Percentiles rank a stretch among this genome's conserved stretches.
Conservation (phyloP, 73 alveolate genomes). For the Durusdinium trenchii region DNA sequence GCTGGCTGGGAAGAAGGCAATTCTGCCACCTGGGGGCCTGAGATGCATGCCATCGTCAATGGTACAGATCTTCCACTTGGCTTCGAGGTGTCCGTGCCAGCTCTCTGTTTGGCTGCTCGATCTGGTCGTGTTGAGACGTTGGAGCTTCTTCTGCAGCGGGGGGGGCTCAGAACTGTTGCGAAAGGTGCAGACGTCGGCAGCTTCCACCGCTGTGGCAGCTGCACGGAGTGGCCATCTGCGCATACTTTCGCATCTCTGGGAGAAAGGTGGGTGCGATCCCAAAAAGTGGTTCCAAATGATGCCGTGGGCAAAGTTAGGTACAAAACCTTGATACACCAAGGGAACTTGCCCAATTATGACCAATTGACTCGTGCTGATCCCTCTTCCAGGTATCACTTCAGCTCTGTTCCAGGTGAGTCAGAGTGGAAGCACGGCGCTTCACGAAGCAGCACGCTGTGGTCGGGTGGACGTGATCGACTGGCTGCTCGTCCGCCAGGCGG, state of each 20-base stretch:
- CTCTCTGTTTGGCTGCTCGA: constrained; percentile 37
- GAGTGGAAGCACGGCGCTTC: constrained; percentile 64
- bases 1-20: constrained; percentile 81
- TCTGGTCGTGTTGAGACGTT: constrained; percentile 17
- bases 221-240: constrained; percentile 36
- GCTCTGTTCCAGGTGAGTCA: constrained; percentile 6
- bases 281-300: no score
- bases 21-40: constrained; percentile 2
- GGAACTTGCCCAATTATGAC: neutral
- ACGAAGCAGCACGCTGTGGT: constrained; percentile 75
- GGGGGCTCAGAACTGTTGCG: neutral
- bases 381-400: neutral
- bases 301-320: no score
- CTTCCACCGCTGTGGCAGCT: constrained; percentile 40
- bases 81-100: constrained; percentile 33
- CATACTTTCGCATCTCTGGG: constrained; percentile 29
- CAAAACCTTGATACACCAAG: no score
- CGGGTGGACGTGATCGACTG: constrained; percentile 15
- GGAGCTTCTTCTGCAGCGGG: constrained; percentile 40
- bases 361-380: neutral
- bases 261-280: neutral
- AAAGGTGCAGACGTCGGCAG: no score
- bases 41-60: constrained; percentile 78
- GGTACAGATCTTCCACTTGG: no score
- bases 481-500: constrained; percentile 12